Conservation (phyloP, 306 rosid species). For the Vigna hirtella region DNA sequence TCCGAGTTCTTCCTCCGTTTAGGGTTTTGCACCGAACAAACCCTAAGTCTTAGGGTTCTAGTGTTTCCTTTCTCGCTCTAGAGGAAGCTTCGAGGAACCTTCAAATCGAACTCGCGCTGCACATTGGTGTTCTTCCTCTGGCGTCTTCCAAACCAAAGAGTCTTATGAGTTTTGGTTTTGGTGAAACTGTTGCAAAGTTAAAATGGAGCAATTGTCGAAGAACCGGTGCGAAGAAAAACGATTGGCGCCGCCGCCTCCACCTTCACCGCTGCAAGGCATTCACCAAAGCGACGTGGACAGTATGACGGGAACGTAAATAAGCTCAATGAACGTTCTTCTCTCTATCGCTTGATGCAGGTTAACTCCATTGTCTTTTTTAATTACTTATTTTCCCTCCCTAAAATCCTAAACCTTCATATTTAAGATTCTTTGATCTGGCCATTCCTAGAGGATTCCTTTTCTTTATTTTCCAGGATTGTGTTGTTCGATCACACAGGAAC, state of each 20-base stretch:
- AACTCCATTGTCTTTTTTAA: neutral
- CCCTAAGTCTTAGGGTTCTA: no score
- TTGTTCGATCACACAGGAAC: slow-evolving; percentile 65
- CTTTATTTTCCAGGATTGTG: slow-evolving; percentile 68
- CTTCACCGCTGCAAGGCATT: slow-evolving; percentile 23
- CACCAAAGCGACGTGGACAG: slow-evolving; percentile 65
- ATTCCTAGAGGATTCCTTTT: neutral
- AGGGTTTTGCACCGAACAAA: no score
- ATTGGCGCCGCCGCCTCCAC: neutral
- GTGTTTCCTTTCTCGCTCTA: no score
- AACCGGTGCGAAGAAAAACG: slow-evolving; percentile 31
- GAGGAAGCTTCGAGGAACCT: no score
- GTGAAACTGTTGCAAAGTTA: neutral
- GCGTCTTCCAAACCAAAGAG: no score
- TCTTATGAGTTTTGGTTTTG: no score
- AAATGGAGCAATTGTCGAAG: slow-evolving; percentile 40
- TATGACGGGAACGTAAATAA: slow-evolving; percentile 82
- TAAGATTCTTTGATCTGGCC: neutral
- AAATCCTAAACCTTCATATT: slow-evolving; percentile 55
- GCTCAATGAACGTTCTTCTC: slow-evolving; percentile 75
- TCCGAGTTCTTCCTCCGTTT: no score
- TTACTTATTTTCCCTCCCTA: slow-evolving; percentile 19
- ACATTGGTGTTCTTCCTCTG: no score
- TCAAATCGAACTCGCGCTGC: no score
- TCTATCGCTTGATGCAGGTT: slow-evolving; percentile 83